Conservation (phyloP, 2,329 filamentous ascomycete genomes). For the Ceratocystis cacaofunesta region DNA sequence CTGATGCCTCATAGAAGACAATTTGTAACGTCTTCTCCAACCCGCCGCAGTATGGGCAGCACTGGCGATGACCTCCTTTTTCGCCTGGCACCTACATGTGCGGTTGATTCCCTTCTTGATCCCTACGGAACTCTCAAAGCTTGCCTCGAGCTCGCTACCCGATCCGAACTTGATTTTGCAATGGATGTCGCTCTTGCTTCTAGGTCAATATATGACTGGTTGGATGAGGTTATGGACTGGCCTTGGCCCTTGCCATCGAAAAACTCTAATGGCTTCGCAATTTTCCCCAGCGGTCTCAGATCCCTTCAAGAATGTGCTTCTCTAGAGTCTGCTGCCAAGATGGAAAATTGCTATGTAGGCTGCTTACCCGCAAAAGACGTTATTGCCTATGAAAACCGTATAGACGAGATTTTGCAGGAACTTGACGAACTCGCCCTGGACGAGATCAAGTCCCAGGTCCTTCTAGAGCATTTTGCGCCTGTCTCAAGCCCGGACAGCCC, state of each 20-base stretch:
- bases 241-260: conserved; percentile 35
- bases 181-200: conserved; percentile 55
- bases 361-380: conserved; percentile 53
- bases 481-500: conserved; percentile 28
- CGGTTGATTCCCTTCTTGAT: conserved; percentile 43
- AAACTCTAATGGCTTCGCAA: conserved; percentile 40
- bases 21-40: conserved; percentile 30
- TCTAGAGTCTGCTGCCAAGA: conserved; percentile 5
- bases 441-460: conserved; percentile 75
- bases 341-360: conserved; percentile 35
- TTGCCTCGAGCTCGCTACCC: conserved; percentile 48
- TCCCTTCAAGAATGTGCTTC: conserved; percentile 7
- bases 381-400: conserved; percentile 51
- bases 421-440: conserved; percentile 62
- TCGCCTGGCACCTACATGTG: conserved; percentile 45
- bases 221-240: conserved; percentile 52
- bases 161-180: conserved; percentile 55
- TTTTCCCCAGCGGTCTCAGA: conserved; percentile 8
- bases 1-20: conserved; percentile 26
- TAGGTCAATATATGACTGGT: conserved; percentile 57
- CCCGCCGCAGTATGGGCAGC: conserved; percentile 26
- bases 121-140: conserved; percentile 37
- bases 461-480: conserved; percentile 63
- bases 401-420: conserved; percentile 57
- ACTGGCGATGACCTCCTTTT: conserved; percentile 42